These are phyloP conservation scores for Clitopilus passeckerianus DNA, from an alignment of 768 basidiomycete genomes.

Conservation along the genomic window DNA sequence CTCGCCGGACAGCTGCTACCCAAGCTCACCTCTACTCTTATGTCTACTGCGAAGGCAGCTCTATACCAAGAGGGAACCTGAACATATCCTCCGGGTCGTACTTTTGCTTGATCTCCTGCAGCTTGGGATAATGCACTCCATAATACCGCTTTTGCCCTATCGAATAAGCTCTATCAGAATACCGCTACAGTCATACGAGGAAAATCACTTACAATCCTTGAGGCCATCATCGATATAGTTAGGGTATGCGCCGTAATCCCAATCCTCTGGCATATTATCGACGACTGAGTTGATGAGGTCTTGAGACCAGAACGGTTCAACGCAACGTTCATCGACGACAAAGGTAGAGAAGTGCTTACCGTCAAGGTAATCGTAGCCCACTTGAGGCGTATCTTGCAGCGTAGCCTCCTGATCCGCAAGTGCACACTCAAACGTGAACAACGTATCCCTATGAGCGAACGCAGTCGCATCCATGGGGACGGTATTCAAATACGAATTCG, in stretches of 20 bases:
- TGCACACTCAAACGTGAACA: constrained; percentile 30
- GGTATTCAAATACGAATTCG: constrained; percentile 25
- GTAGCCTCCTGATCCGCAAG: constrained; percentile 16
- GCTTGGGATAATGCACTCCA: constrained; percentile 21
- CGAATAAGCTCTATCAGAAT: not conserved
- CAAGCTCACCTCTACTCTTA: not conserved
- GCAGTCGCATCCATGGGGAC: constrained; percentile 22
- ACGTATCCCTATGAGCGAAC: constrained; percentile 25
- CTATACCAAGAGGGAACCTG: constrained; percentile 30
- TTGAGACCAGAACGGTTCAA: not conserved
- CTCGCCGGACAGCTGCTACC: too few relatives aligned
- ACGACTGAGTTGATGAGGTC: constrained; percentile 20
- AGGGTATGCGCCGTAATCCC: constrained; percentile 24
- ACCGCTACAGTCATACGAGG: not conserved
- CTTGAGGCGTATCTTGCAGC: constrained; percentile 21
- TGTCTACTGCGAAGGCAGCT: constrained; percentile 3
- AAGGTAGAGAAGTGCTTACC: constrained; percentile 9
- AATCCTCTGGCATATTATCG: constrained; percentile 18
- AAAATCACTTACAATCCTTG: constrained; percentile 19
- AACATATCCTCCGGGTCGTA: constrained; percentile 34
- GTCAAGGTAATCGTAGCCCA: constrained; percentile 31
- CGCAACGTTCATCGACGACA: not conserved
- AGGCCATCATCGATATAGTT: constrained; percentile 36
- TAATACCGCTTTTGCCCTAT: constrained; percentile 30
- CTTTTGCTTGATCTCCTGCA: constrained; percentile 23